Evolutionary conservation across 2,329 filamentous ascomycete species (phyloP).

Genomic region (Alternaria sp.): DNA sequence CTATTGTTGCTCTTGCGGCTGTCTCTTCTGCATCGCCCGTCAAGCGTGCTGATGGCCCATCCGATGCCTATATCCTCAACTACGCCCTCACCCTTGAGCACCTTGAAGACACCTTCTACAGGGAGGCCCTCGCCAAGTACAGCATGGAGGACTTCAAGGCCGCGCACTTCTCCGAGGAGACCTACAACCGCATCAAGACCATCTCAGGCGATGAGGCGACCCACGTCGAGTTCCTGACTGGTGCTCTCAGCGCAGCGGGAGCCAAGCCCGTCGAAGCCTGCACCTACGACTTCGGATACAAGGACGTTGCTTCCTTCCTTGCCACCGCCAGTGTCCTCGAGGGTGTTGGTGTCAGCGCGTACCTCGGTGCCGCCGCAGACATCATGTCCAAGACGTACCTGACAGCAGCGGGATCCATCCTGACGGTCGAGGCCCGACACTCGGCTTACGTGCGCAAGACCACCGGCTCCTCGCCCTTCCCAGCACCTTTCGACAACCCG

Average conservation of each 20-base stretch:
- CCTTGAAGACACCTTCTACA: constrained; percentile 69
- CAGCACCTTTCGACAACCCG: constrained; percentile 68
- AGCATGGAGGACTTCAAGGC: constrained; percentile 40
- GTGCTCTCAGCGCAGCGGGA: constrained; percentile 56
- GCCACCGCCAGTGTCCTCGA: constrained; percentile 64
- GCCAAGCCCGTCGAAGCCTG: constrained; percentile 62
- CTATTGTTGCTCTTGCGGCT: constrained; percentile 22
- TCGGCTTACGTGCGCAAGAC: constrained; percentile 66
- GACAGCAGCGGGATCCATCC: constrained; percentile 67
- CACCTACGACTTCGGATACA: constrained; percentile 64
- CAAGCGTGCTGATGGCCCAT: constrained; percentile 33
- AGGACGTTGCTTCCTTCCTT: constrained; percentile 61
- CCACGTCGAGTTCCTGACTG: constrained; percentile 66
- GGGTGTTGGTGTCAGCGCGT: constrained; percentile 65
- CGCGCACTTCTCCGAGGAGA: constrained; percentile 52
- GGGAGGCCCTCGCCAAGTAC: constrained; percentile 66
- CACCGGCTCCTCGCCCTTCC: constrained; percentile 61
- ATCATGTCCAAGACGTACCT: constrained; percentile 67
- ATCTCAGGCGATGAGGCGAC: constrained; percentile 66
- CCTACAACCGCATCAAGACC: constrained; percentile 66
- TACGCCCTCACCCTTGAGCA: constrained; percentile 58
- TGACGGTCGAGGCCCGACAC: constrained; percentile 72
- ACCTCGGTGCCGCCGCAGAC: constrained; percentile 68
- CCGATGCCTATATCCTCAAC: constrained; percentile 51
- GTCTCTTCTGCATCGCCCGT: constrained; percentile 35